phyloP scores from a whole-genome alignment of 2,329 filamentous ascomycete genomes.

The Thelonectria olida region DNA sequence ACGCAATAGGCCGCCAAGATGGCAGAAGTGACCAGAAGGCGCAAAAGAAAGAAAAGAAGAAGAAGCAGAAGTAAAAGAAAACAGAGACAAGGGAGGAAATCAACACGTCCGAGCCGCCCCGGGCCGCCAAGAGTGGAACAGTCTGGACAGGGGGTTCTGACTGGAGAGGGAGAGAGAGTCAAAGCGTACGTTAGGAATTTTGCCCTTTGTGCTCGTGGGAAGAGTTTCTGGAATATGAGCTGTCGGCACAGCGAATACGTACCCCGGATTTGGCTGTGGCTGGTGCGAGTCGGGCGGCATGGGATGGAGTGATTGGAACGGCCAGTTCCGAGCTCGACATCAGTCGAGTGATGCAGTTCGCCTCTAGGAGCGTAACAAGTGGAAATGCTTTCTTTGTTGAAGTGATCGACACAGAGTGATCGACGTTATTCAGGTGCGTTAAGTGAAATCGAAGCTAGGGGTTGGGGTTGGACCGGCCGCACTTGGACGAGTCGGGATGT shows the following conservation, averaged over 20 bases:
- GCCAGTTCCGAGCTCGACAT: not conserved
- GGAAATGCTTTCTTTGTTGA: too few species aligned
- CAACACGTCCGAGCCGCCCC: conserved; percentile 1
- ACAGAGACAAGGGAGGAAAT: not conserved
- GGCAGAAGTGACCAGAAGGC: not conserved
- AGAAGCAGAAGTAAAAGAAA: not conserved
- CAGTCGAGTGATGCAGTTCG: too few species aligned
- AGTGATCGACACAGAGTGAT: conserved; percentile 2
- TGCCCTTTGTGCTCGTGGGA: too few species aligned
- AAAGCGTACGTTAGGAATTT: not conserved
- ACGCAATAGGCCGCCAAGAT: not conserved
- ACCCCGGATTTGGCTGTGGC: conserved; percentile 1
- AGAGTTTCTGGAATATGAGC: not conserved
- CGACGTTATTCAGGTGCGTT: conserved; percentile 1
- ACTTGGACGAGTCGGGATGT: not conserved
- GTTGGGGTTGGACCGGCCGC: too few species aligned
- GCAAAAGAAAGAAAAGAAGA: not conserved
- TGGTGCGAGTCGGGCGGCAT: not conserved
- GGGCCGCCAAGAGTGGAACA: conserved; percentile 2
- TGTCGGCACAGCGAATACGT: not conserved
- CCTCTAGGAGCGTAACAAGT: too few species aligned
- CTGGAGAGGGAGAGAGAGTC: not conserved
- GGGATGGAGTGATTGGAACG: not conserved
- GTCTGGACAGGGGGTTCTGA: not conserved
- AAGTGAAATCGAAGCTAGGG: conserved; percentile 7